Evolutionary conservation across 2,329 filamentous ascomycete genomes (phyloP), one percentile per base, ranked within the genome.

Genomic region (Calonectria pseudoturangicola): DNA sequence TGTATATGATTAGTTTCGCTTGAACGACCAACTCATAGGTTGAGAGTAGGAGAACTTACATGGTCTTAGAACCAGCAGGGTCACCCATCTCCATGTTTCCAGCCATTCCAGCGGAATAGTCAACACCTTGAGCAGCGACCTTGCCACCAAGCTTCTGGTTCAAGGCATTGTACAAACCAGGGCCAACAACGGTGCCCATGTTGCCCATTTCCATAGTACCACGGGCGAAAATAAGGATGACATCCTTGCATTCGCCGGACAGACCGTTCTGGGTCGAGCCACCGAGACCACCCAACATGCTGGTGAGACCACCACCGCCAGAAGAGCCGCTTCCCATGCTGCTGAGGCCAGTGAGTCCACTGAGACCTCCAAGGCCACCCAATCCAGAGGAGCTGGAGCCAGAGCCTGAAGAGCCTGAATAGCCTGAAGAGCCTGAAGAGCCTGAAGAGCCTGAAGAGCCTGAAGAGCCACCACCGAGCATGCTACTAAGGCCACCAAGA

Each of bases 151-250:
- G 81, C 63, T 81, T 78, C 6, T 77, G 62, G 12, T 82, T 83
- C 1, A 91, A 79, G 3, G 86, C 85, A 47, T 85, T 81, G 73
- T 88, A 87, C 75, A 91, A 87, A 1, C 87, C 86, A 2, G 89
- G 89, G 0, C 89, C 89, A 2, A 86, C 84, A 6, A 86, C 73
- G 27, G 78, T 79, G 30, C 89, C 89, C 62, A 91, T 86, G 75
- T 89, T 90, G 50, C 88, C 88, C 1, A 74, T 50, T 80, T 91
- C 88, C 7, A 85, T 86, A 3, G 89, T 90, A 10, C 89, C 89
- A n/a, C 89, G 86, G n/a, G 89, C 89, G 75, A 89, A 91, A 75
- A 91, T 87, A 64, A 91, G 80, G 10, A 88, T 90, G 72, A 89
- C 84, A 41, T 76, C 75, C 66, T 79, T 79, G 74, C 78, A 79